Conservation (phyloP, 257 asterid genomes). For the Penstemon newberryi region DNA sequence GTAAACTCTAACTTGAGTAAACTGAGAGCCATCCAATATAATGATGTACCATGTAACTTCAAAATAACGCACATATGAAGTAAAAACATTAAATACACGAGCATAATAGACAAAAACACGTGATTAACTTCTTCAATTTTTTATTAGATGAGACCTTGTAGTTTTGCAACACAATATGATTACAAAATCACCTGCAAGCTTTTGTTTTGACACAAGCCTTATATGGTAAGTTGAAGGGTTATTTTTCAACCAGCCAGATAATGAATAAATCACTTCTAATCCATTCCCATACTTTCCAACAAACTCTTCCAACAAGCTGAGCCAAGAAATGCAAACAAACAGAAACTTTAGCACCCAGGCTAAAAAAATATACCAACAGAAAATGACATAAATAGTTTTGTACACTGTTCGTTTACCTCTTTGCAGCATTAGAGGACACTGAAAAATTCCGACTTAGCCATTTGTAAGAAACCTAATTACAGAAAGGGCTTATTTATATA, state of each 20-base stretch:
- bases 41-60: constrained; percentile 8
- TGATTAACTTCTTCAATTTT: background rate
- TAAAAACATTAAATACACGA: background rate
- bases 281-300: constrained; percentile 68
- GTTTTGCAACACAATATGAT: constrained; percentile 6
- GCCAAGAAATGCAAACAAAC: constrained; percentile 23
- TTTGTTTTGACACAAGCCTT: constrained; percentile 62
- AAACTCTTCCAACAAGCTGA: constrained; percentile 81
- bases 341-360: constrained; percentile 1
- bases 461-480: constrained; percentile 84
- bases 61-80: background rate
- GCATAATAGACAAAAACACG: background rate
- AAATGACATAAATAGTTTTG: constrained; percentile 1
- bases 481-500: background rate
- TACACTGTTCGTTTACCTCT: constrained; percentile 50
- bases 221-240: constrained; percentile 68
- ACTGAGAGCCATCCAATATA: constrained; percentile 7
- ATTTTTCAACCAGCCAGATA: constrained; percentile 84
- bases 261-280: constrained; percentile 61
- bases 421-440: constrained; percentile 87
- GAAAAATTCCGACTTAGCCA: constrained; percentile 90
- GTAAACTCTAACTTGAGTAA: background rate
- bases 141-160: background rate
- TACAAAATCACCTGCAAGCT: constrained; percentile 67
- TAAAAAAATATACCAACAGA: background rate